These are phyloP conservation scores for Naganishia kalamii DNA, from an alignment of 768 basidiomycete genomes.

Conservation along the genomic window DNA sequence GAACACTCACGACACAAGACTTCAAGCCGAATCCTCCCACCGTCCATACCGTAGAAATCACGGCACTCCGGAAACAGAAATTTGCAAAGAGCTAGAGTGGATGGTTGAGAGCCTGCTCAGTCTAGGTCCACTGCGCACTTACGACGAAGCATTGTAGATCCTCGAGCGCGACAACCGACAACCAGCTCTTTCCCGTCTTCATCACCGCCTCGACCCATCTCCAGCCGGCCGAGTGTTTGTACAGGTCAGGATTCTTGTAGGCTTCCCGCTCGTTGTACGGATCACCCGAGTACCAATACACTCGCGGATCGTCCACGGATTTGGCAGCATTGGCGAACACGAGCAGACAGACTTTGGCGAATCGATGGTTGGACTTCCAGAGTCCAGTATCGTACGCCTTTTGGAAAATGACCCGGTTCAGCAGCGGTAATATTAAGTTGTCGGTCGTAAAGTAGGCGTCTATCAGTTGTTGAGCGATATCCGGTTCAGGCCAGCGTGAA, in stretches of 20 bases:
- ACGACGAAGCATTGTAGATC: slow-evolving; percentile 63
- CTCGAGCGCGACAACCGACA: slow-evolving; percentile 57
- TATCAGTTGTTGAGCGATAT: slow-evolving; percentile 56
- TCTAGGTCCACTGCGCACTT: slow-evolving; percentile 51
- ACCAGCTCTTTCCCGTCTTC: slow-evolving; percentile 56
- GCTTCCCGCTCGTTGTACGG: slow-evolving; percentile 24
- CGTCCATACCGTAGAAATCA: slow-evolving; percentile 53
- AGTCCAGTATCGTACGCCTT: slow-evolving; percentile 51
- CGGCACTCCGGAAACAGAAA: slow-evolving; percentile 41
- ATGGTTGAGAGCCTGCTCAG: slow-evolving; percentile 26
- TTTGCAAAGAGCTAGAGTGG: slow-evolving; percentile 48
- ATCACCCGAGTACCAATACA: slow-evolving; percentile 40
- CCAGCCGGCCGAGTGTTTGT: slow-evolving; percentile 59
- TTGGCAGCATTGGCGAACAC: slow-evolving; percentile 65
- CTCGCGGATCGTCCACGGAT: slow-evolving; percentile 58
- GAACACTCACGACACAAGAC: slow-evolving; percentile 49
- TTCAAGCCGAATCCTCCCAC: slow-evolving; percentile 63
- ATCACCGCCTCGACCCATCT: slow-evolving; percentile 61
- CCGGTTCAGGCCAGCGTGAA: slow-evolving; percentile 56
- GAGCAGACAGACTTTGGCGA: slow-evolving; percentile 56
- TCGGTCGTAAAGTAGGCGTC: slow-evolving; percentile 59
- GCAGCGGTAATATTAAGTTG: slow-evolving; percentile 60
- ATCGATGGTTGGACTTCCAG: slow-evolving; percentile 54
- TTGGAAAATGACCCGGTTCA: slow-evolving; percentile 65
- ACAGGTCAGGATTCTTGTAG: slow-evolving; percentile 33